Percentiles rank a stretch among this genome's conserved stretches.
Evolutionary conservation across 2,329 filamentous ascomycete genomes (phyloP).

Genomic region (Claviceps sp.): DNA sequence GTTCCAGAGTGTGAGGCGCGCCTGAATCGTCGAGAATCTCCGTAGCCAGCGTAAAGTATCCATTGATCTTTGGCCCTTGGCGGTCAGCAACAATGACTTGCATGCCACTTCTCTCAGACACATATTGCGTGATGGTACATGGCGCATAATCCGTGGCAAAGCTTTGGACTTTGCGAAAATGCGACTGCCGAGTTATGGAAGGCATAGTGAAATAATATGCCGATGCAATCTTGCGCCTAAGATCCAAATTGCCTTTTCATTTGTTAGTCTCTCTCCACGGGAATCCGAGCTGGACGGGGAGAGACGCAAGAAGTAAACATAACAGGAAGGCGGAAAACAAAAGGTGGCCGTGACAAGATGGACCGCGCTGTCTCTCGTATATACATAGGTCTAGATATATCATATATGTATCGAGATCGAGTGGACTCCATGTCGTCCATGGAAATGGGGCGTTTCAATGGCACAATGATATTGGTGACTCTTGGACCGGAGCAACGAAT

Average conservation of each 20-base stretch:
- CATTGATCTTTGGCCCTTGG: conserved; percentile 86
- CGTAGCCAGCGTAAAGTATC: conserved; percentile 89
- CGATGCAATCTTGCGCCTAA: not conserved
- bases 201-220: conserved; percentile 2
- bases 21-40: conserved; percentile 97
- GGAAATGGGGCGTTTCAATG: not conserved
- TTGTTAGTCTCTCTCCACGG: not conserved
- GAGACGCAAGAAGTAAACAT: not conserved
- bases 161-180: conserved; percentile 73
- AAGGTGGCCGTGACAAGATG: not conserved
- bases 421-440: too few relatives aligned
- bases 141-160: conserved; percentile 88
- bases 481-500: not conserved
- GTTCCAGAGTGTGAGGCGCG: conserved; percentile 75
- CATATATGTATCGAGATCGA: too few relatives aligned
- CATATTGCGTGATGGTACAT: conserved; percentile 84
- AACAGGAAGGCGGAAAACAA: not conserved
- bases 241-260: not conserved
- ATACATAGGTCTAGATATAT: too few relatives aligned
- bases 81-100: conserved; percentile 84
- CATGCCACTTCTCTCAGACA: conserved; percentile 89
- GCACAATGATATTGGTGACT: not conserved
- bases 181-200: conserved; percentile 12
- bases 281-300: not conserved
- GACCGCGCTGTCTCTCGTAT: not conserved